These are phyloP conservation scores for Chlorophyllum brunneum DNA, from an alignment of 768 basidiomycete species.

Conservation along the genomic window DNA sequence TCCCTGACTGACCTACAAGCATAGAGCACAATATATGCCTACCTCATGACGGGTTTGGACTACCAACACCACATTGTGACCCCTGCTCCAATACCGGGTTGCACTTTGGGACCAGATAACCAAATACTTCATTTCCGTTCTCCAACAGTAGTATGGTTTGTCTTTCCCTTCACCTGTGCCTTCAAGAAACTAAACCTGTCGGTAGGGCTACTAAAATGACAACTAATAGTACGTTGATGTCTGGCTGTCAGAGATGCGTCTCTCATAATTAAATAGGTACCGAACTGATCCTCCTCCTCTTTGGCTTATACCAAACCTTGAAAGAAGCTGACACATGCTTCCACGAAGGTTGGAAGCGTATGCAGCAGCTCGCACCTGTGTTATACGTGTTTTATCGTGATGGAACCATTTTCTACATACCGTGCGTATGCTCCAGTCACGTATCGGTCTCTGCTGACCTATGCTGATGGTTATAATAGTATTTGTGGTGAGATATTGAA, in stretches of 20 bases:
- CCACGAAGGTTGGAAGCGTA: background rate
- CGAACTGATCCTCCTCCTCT: background rate
- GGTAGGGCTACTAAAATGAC: constrained; percentile 3
- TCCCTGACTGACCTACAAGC: background rate
- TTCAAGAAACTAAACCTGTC: background rate
- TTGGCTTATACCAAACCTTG: background rate
- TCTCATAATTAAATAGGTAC: background rate
- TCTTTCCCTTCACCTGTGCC: background rate
- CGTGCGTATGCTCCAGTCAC: background rate
- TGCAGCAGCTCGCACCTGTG: background rate
- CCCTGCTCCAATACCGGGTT: constrained; percentile 1
- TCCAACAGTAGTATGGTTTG: constrained; percentile 3
- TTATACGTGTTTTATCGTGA: constrained; percentile 10
- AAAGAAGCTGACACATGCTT: background rate
- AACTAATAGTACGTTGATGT: background rate
- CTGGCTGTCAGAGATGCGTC: background rate
- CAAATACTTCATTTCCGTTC: background rate
- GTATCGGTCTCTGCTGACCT: background rate
- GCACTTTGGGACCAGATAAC: background rate
- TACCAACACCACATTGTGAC: background rate
- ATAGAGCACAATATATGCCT: constrained; percentile 9
- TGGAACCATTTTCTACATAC: constrained; percentile 8
- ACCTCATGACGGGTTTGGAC: constrained; percentile 6
- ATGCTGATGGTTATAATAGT: background rate
- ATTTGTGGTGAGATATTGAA: background rate